A percentile compares a stretch with the other conserved stretches of the same genome.
Evolutionary conservation across 352 stramenopile species (phyloP).

Genomic region (Phytophthora capsici): DNA sequence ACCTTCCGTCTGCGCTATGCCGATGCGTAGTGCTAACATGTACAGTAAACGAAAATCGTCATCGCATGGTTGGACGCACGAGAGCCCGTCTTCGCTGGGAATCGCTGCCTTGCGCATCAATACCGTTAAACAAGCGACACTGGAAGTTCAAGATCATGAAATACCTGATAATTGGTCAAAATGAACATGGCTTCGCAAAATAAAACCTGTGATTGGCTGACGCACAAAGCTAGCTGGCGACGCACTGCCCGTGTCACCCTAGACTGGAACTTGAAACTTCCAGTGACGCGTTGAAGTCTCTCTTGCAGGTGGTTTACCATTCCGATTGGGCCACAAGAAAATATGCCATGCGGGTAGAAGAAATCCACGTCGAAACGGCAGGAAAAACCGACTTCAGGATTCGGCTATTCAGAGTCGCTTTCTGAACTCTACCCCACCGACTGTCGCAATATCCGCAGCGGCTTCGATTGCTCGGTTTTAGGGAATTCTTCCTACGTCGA

Average conservation of each 20-base stretch:
- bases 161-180: conserved; percentile 11
- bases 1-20: background rate
- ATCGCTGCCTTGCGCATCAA: conserved; percentile 20
- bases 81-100: conserved; percentile 7
- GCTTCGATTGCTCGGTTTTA: background rate
- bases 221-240: conserved; percentile 8
- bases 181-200: conserved; percentile 8
- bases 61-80: conserved; percentile 28
- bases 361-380: conserved; percentile 21
- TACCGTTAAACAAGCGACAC: conserved; percentile 7
- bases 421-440: conserved; percentile 5
- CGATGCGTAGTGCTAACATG: background rate
- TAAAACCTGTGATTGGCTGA: conserved; percentile 10
- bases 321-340: conserved; percentile 19
- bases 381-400: conserved; percentile 17
- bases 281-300: conserved; percentile 19
- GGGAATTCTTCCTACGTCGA: conserved; percentile 7
- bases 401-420: conserved; percentile 3
- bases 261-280: conserved; percentile 25
- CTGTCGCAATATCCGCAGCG: conserved; percentile 14
- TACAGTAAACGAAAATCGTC: too few species aligned
- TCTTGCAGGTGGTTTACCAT: conserved; percentile 2
- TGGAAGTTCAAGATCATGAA: conserved; percentile 22
- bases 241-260: conserved; percentile 11
- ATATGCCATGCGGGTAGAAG: conserved; percentile 3